Evolutionary conservation across 2,329 filamentous ascomycete species (phyloP).

Genomic region (Aspergillus pseudoglaucus): DNA sequence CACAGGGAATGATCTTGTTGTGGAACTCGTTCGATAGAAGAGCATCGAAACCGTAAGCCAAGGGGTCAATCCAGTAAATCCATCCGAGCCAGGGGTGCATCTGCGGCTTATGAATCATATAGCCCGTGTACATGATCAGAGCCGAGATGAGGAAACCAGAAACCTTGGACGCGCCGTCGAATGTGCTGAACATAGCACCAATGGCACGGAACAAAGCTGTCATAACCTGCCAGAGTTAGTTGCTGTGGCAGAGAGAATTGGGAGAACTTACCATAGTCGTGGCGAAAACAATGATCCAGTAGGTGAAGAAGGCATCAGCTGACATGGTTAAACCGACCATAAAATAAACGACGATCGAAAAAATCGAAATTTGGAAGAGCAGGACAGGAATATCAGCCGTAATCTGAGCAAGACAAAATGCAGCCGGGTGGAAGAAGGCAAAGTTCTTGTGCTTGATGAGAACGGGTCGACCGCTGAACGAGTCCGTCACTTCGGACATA

Average conservation of each 20-base stretch:
- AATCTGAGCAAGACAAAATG: constrained; percentile 39
- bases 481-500: constrained; percentile 61
- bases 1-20: constrained; percentile 28
- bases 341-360: constrained; percentile 57
- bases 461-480: constrained; percentile 55
- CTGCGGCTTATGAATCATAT: constrained; percentile 40
- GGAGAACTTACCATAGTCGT: constrained; percentile 43
- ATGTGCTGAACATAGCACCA: constrained; percentile 50
- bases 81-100: constrained; percentile 51
- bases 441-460: constrained; percentile 55
- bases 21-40: constrained; percentile 34
- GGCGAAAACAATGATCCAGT: constrained; percentile 49
- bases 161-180: constrained; percentile 54
- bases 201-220: constrained; percentile 54
- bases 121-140: constrained; percentile 37
- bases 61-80: constrained; percentile 37
- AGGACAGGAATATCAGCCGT: constrained; percentile 50
- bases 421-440: constrained; percentile 51
- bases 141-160: constrained; percentile 34
- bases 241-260: neutral
- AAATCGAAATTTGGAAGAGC: constrained; percentile 54
- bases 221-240: constrained; percentile 39
- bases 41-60: constrained; percentile 35
- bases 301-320: constrained; percentile 56
- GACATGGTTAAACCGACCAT: constrained; percentile 52